Evolutionary conservation across 2,329 filamentous ascomycete genomes (phyloP).

Genomic region (Claviceps paspali): DNA sequence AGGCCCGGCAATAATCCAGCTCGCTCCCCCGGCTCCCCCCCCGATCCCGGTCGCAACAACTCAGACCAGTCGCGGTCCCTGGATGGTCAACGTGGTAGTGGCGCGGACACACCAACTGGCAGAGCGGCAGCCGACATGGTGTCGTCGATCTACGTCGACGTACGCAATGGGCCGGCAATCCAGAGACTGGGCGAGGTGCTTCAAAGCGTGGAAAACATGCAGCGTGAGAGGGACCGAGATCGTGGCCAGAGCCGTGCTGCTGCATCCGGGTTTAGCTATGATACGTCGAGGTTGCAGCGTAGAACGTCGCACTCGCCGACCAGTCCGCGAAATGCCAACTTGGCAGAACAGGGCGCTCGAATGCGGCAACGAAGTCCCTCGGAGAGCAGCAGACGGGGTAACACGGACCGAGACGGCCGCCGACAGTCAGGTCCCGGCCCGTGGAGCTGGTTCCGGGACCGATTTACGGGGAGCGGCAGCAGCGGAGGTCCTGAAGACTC

Average conservation of each 20-base stretch:
- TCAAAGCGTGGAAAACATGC: slow-evolving; percentile 14
- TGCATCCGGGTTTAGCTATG: slow-evolving; percentile 15
- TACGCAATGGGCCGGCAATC: slow-evolving; percentile 14
- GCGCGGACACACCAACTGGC: slow-evolving; percentile 3
- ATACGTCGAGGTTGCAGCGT: slow-evolving; percentile 20
- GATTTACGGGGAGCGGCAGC: slow-evolving; percentile 18
- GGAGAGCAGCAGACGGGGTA: slow-evolving; percentile 17
- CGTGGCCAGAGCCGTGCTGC: slow-evolving; percentile 10
- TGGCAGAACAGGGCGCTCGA: slow-evolving; percentile 16
- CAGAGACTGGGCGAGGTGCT: slow-evolving; percentile 16
- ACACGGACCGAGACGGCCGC: slow-evolving; percentile 16
- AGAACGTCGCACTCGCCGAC: slow-evolving; percentile 24
- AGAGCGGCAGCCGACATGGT: slow-evolving; percentile 7
- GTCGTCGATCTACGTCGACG: slow-evolving; percentile 10
- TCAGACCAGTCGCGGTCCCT: slow-evolving; percentile 1
- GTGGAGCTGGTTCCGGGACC: slow-evolving; percentile 29
- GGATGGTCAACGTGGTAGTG: neutral
- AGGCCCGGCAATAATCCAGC: neutral
- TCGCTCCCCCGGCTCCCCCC: neutral
- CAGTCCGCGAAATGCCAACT: slow-evolving; percentile 16
- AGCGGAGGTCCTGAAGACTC: slow-evolving; percentile 13
- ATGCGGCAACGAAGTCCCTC: slow-evolving; percentile 26
- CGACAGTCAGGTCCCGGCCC: slow-evolving; percentile 20
- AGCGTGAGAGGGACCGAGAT: slow-evolving; percentile 12
- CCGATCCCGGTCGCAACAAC: neutral